Percentiles rank a stretch among this genome's conserved stretches.
phyloP scores from a whole-genome alignment of 345 rosid genomes.

The Bruguiera sexangula region DNA sequence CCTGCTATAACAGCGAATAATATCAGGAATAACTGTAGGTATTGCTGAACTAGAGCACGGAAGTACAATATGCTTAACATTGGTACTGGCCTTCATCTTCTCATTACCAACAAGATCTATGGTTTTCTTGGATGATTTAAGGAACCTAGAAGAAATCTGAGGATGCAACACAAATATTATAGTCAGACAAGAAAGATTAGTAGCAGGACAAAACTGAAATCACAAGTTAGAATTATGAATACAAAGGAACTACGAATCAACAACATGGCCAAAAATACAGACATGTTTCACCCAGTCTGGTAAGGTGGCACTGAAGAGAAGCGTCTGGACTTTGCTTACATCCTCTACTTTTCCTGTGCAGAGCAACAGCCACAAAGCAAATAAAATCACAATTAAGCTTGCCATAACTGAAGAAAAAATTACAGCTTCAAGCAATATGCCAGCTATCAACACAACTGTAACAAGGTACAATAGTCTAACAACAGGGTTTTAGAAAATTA shows the following conservation, averaged over 20 bases:
- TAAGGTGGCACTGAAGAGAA: constrained; percentile 98
- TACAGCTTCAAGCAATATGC: too few relatives aligned
- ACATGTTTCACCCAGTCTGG: constrained; percentile 89
- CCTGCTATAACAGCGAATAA: constrained; percentile 94
- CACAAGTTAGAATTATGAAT: neutral
- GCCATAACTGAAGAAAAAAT: neutral
- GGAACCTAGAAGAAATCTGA: constrained; percentile 76
- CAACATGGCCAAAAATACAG: constrained; percentile 24
- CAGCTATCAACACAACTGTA: too few relatives aligned
- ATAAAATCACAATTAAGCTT: neutral
- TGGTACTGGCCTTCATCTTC: constrained; percentile 94
- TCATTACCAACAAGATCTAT: constrained; percentile 98
- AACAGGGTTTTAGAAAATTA: too few relatives aligned
- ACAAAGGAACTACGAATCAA: neutral
- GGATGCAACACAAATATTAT: constrained; percentile 12
- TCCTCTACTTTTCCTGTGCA: constrained; percentile 82
- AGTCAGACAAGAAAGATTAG: neutral
- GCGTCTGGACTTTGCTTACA: constrained; percentile 84
- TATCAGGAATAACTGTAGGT: constrained; percentile 79
- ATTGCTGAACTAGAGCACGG: constrained; percentile 78
- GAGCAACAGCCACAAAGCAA: constrained; percentile 2
- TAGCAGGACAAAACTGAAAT: neutral
- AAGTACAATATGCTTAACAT: constrained; percentile 78
- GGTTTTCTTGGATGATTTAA: constrained; percentile 66
- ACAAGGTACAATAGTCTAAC: too few relatives aligned